Evolutionary conservation across 2,329 filamentous ascomycete species (phyloP), one percentile per base, ranked within the genome.

Genomic region (Fusarium verticillioides): DNA sequence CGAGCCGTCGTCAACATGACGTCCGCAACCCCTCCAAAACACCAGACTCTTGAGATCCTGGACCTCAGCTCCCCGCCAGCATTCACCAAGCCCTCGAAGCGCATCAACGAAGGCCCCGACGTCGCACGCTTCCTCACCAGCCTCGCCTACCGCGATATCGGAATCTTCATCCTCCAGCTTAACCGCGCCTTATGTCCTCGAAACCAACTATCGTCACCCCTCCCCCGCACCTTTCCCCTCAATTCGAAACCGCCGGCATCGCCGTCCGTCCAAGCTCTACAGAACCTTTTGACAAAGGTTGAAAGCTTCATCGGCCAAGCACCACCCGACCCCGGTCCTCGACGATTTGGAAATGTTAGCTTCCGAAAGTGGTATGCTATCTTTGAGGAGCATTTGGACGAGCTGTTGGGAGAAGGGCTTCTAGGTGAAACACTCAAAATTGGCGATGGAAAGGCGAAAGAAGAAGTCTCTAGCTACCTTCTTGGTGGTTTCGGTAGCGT

Each of bases 261-360:
- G 42, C 84, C 87, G 2, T 87, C 91, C 1, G 87, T 97, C 26
- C 84, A 85, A 57, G 87, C 86, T 15, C 84, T 98, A 26, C 90
- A 91, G 80, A 80, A 84, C 15, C 85, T 99, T 40, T 83, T 98
- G 21, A 83, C 86, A 10, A 88, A 85, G 54, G 85, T 97, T 19
- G 88, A 90, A 58, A 83, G 83, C 13, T 87, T 97, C 56, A 89
- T 97, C 57, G 89, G 92, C 21, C 90, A 95, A 78, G 93, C 91
- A 2, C 96, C 95, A 3, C 96, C 96, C 2, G 93, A 97, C 77
- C 90, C 91, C 11, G 95, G 95, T 19, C 95, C 96, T 23, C 88
- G 96, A 60, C 88, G 96, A 70, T 99, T 98, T 80, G 96, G 96
- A 39, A 99, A 99, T 80, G 86, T 94, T 50, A 96, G 93, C 78